Percentiles rank a stretch among this genome's conserved stretches.
phyloP scores from a whole-genome alignment of 371 early-diverging fungal species.

The Smittium mucronatum region DNA sequence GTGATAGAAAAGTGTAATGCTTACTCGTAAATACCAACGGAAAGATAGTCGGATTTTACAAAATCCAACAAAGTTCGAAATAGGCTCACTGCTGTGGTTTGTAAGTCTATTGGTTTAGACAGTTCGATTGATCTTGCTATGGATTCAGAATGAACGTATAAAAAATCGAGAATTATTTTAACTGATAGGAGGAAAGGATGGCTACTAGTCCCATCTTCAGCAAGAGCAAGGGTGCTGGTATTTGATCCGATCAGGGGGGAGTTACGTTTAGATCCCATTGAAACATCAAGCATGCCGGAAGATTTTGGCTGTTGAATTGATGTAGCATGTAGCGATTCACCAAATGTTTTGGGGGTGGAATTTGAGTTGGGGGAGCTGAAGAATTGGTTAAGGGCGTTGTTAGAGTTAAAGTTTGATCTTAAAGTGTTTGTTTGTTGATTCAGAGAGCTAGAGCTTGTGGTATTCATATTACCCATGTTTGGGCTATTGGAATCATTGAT shows the following conservation, averaged over 20 bases:
- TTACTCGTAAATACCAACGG: constrained; percentile 63
- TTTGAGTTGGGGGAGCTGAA: background rate
- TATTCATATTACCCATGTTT: background rate
- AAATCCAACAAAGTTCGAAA: constrained; percentile 60
- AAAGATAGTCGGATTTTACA: constrained; percentile 64
- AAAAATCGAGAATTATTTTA: constrained; percentile 24
- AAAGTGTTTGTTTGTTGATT: background rate
- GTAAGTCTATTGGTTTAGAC: constrained; percentile 47
- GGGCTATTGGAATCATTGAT: background rate
- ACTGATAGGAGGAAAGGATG: background rate
- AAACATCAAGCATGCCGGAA: background rate
- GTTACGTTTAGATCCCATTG: background rate
- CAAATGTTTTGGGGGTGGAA: background rate
- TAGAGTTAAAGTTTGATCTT: background rate
- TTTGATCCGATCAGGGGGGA: background rate
- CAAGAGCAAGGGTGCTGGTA: background rate
- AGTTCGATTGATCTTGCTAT: constrained; percentile 70
- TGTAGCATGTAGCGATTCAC: background rate
- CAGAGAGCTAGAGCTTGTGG: background rate
- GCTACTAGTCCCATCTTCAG: background rate
- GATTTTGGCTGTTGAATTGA: background rate
- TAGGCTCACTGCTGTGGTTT: constrained; percentile 43
- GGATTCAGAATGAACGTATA: constrained; percentile 76
- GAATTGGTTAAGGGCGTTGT: background rate
- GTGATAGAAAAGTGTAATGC: no score